Evolutionary conservation across 2,329 filamentous ascomycete species (phyloP).

Genomic region (Myrmaecium sp.): DNA sequence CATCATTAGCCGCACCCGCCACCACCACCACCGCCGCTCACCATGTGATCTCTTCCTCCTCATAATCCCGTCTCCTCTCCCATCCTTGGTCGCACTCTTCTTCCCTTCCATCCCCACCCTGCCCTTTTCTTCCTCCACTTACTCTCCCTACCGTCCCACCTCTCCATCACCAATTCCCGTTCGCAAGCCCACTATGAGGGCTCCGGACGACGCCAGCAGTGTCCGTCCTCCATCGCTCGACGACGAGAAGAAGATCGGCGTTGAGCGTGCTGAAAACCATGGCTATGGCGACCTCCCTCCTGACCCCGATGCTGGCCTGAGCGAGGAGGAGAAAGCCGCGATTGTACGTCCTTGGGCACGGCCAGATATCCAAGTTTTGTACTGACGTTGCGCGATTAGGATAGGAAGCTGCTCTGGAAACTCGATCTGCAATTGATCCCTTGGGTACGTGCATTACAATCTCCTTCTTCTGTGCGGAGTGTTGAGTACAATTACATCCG

Average conservation of each 20-base stretch:
- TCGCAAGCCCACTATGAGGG: background rate
- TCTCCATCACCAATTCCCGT: background rate
- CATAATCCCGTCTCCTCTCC: too few species aligned
- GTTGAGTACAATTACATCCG: background rate
- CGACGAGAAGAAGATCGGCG: slow-evolving; percentile 8
- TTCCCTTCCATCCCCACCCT: slow-evolving; percentile 1
- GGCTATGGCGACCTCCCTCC: slow-evolving; percentile 13
- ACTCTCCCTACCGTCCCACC: background rate
- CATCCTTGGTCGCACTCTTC: too few species aligned
- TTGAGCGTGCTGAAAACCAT: slow-evolving; percentile 4
- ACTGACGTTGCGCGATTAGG: slow-evolving; percentile 24
- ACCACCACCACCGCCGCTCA: too few species aligned
- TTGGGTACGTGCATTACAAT: slow-evolving; percentile 23
- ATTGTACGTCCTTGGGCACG: slow-evolving; percentile 31
- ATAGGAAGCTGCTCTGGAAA: slow-evolving; percentile 44
- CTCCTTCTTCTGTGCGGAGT: background rate
- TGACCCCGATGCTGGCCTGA: slow-evolving; percentile 49
- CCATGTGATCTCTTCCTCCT: too few species aligned
- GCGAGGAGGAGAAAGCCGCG: slow-evolving; percentile 41
- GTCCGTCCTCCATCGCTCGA: slow-evolving; percentile 3
- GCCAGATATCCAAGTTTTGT: background rate
- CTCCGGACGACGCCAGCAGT: too few species aligned
- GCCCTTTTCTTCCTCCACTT: slow-evolving; percentile 1
- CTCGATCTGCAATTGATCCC: slow-evolving; percentile 45
- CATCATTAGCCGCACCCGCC: too few species aligned